Conservation (phyloP, 2,329 filamentous ascomycete genomes). For the Verticillium albo-atrum region DNA sequence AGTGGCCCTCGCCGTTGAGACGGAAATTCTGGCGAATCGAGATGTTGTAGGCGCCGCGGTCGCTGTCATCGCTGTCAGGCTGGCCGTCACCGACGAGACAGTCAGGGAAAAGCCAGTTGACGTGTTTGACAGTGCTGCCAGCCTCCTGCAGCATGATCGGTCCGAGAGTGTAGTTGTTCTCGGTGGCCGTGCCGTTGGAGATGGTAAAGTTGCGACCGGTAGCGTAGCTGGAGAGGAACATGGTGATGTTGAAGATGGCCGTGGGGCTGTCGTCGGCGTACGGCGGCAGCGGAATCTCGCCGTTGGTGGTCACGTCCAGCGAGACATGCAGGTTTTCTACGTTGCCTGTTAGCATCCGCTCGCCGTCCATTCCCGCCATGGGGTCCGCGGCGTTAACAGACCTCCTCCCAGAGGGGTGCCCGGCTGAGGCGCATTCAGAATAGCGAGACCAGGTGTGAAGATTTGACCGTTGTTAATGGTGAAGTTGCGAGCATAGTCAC, state of each 20-base stretch:
- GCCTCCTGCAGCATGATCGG: constrained; percentile 61
- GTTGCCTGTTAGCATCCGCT: constrained; percentile 11
- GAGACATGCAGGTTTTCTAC: constrained; percentile 57
- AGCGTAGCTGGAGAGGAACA: constrained; percentile 63
- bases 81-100: constrained; percentile 61
- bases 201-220: constrained; percentile 64
- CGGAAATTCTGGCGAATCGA: constrained; percentile 68
- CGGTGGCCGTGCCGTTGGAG: constrained; percentile 54
- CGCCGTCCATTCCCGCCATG: neutral
- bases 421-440: constrained; percentile 63
- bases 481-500: constrained; percentile 37
- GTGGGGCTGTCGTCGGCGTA: constrained; percentile 49
- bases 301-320: constrained; percentile 63
- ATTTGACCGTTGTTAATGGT: constrained; percentile 61
- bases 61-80: constrained; percentile 37
- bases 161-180: constrained; percentile 49
- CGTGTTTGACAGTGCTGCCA: constrained; percentile 67
- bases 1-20: constrained; percentile 58
- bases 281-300: constrained; percentile 55
- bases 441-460: constrained; percentile 63
- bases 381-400: constrained; percentile 19
- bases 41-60: constrained; percentile 64
- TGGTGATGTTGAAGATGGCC: constrained; percentile 58
- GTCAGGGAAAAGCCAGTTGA: constrained; percentile 68
- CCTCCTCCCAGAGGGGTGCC: constrained; percentile 60